These are phyloP conservation scores for Penicillium sp. DNA, from an alignment of 2,329 filamentous ascomycete species.

Conservation along the genomic window DNA sequence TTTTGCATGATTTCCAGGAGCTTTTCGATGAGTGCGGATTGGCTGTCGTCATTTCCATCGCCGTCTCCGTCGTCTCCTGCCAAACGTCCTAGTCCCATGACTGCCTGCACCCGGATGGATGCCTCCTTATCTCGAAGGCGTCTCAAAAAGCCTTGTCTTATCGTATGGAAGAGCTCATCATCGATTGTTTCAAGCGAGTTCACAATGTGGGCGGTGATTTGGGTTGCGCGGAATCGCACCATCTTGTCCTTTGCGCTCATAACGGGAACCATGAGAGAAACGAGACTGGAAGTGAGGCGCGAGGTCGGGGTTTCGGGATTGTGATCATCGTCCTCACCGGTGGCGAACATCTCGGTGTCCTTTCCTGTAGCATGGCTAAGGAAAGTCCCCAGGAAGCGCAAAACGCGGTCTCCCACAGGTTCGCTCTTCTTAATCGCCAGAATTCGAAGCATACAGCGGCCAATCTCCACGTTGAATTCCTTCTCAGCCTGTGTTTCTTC, in stretches of 20 bases:
- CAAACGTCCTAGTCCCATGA: constrained; percentile 82
- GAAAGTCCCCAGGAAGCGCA: constrained; percentile 87
- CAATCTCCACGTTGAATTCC: constrained; percentile 84
- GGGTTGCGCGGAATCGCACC: constrained; percentile 84
- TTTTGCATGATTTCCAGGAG: constrained; percentile 88
- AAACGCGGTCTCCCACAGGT: constrained; percentile 77
- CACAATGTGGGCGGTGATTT: constrained; percentile 86
- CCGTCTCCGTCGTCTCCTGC: constrained; percentile 71
- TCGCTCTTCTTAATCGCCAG: constrained; percentile 92
- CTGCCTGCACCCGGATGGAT: constrained; percentile 87
- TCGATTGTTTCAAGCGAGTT: constrained; percentile 92
- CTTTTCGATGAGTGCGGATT: constrained; percentile 74
- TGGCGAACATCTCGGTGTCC: constrained; percentile 66
- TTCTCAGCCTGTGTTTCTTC: constrained; percentile 75
- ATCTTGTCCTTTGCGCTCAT: constrained; percentile 87
- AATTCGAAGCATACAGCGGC: constrained; percentile 76
- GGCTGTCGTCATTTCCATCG: constrained; percentile 66
- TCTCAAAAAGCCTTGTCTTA: constrained; percentile 77
- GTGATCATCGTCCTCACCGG: constrained; percentile 67
- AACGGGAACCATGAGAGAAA: constrained; percentile 73
- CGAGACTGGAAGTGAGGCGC: constrained; percentile 72
- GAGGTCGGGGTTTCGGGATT: constrained; percentile 80
- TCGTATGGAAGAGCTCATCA: constrained; percentile 81
- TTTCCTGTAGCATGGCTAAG: constrained; percentile 68
- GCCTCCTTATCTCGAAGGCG: constrained; percentile 92